Evolutionary conservation across 139 green algal genomes (phyloP), one percentile per base, ranked within the genome.

Genomic region (Micromonas pusilla): DNA sequence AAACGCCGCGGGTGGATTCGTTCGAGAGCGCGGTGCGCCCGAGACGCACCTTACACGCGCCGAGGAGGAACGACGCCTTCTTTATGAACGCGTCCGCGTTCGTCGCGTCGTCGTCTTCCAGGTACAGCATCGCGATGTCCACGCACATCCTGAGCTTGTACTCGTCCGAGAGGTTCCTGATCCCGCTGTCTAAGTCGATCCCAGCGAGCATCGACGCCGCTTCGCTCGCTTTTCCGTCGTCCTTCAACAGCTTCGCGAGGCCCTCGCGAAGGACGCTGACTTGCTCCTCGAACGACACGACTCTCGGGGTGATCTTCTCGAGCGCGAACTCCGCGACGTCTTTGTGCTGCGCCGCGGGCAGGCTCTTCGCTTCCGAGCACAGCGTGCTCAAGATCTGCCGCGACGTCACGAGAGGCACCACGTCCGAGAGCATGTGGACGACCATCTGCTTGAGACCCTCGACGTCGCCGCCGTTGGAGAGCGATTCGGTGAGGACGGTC

Each of bases 61-160:
- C 80, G 20, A 98, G 88, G 16, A 97, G 85, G 53, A 88, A 88
- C 16, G 88, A 87, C 0, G 94, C 93, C 79, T 94, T 97, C 82
- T 97, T 98, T 37, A 96, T 92, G 85, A 91, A 96, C 26, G 86
- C 89, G 79, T 99, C 95, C 26, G 94, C 95, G 65, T 87, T 90
- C 20, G 92, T 84, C 6, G 92, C 83, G 77, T 98, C 93, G 67
- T 96, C 93, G 66, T 97, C 95, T 85, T 87, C 76, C 16, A 88
- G 81, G 81, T 93, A 97, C 68, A 99, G 88, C 88, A 96, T 94
- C 0, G 95, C 91, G 20, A 98, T 97, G 75, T 94, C 92, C 54
- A 99, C 87, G 82, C 92, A 91, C 79, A 93, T 96, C 26, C 36
- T 45, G 53, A 99, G 87, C 83, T 93, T 94, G 87, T 97, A 96